Conservation (phyloP, 352 stramenopile species). For the Pilasporangium apinafurcum region DNA sequence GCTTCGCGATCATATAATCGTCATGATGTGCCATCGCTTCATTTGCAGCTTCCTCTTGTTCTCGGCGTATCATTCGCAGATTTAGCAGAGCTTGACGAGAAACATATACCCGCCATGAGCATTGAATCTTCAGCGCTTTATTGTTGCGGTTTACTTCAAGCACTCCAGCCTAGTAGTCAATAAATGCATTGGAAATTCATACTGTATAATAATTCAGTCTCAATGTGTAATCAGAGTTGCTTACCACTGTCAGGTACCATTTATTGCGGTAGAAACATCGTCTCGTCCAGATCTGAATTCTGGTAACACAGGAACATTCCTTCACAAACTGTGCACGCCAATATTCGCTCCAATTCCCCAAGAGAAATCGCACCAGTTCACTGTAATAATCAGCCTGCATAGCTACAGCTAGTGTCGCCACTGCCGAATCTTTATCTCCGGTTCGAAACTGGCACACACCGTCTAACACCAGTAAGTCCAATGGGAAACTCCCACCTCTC, state of each 20-base stretch:
- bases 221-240: neutral
- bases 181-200: neutral
- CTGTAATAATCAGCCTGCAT: conserved; percentile 38
- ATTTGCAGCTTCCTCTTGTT: conserved; percentile 29
- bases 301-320: conserved; percentile 24
- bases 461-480: conserved; percentile 34
- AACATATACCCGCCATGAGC: conserved; percentile 24
- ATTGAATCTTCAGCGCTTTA: conserved; percentile 34
- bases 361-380: conserved; percentile 36
- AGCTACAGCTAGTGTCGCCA: conserved; percentile 19
- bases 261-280: conserved; percentile 8
- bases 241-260: conserved; percentile 13
- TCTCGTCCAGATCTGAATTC: conserved; percentile 23
- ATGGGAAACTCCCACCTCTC: conserved; percentile 3
- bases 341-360: conserved; percentile 20
- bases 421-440: conserved; percentile 18
- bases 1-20: conserved; percentile 22
- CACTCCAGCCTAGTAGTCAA: conserved; percentile 12
- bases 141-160: conserved; percentile 20
- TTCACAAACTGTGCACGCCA: conserved; percentile 37
- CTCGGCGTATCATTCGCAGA: conserved; percentile 15
- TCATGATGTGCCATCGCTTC: conserved; percentile 36
- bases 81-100: conserved; percentile 14
- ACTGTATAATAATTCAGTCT: neutral
- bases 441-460: conserved; percentile 30